Conservation (phyloP, 2,329 filamentous ascomycete species). For the Beauveria asiatica region DNA sequence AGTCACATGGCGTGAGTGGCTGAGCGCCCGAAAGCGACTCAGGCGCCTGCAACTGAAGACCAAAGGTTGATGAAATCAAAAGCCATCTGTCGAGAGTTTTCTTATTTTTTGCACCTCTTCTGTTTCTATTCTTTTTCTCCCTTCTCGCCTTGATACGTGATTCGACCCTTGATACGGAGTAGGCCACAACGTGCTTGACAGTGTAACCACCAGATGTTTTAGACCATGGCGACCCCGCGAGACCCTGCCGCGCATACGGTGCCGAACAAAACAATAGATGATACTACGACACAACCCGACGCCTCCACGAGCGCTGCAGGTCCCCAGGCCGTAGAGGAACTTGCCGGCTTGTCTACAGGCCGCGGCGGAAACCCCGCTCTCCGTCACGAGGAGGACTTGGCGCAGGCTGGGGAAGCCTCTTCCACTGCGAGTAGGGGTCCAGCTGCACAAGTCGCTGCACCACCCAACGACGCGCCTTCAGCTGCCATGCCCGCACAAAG, state of each 20-base stretch:
- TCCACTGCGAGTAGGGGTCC: conserved; percentile 26
- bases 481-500: conserved; percentile 7
- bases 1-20: not conserved
- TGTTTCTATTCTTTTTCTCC: too few species aligned
- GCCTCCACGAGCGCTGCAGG: not conserved
- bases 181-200: not conserved
- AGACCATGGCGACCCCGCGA: conserved; percentile 9
- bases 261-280: not conserved
- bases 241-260: conserved; percentile 3
- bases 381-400: conserved; percentile 36
- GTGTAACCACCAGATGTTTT: not conserved
- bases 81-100: not conserved
- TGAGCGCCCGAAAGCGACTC: not conserved
- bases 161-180: not conserved
- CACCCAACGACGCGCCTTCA: conserved; percentile 21
- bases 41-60: not conserved
- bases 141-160: not conserved
- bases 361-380: conserved; percentile 30
- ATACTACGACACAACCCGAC: not conserved
- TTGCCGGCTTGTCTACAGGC: conserved; percentile 18
- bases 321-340: not conserved
- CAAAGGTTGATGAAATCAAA: not conserved
- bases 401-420: conserved; percentile 38
- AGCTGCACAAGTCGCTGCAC: not conserved
- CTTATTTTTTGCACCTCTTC: not conserved